Base-by-base conservation (phyloP, 148 eudicot genomes). In the Dianthus caryophyllus region DNA sequence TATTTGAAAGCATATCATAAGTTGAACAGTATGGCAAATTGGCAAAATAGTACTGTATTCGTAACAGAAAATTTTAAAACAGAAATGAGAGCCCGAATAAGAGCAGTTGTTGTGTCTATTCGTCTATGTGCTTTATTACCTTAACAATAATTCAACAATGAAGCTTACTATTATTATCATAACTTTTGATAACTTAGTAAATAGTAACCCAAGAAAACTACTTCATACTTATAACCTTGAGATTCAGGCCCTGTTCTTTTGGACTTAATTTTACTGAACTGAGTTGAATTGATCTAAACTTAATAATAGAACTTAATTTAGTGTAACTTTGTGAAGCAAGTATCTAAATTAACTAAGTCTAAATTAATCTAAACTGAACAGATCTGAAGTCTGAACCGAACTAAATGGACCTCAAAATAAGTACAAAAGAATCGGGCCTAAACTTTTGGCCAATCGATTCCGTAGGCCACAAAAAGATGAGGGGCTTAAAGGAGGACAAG, bases 91-190 rank as follows among this genome's bases (percentile, higher is more conserved):
- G 29, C 52, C 26, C 9, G 17, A 10, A 41, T 41, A 48, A 31
- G 17, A 49, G 4, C 62, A 16, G 27, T 46, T 57, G 9, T 24
- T 11, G 6, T 5, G n/a, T n/a, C n/a, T n/a, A n/a, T n/a, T n/a
- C n/a, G 14, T 11, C 26, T 36, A 36, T 38, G 64, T 36, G 44
- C 64, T 18, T 5, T 1, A 38, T 3, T 24, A 71, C 49, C 68
- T 52, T 14, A 56, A 33, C 46, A 60, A 60, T 60, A 38, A 33
- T 59, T 47, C 1, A 46, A 58, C 64, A 60, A 60, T 52, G 15
- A 52, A 6, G 17, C 26, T 20, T 26, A 20, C 27, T 20, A 51
- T 51, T 12, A 51, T 21, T 46, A 21, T 20, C 55, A 51, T 20
- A 21, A 18, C 21, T 51, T 13, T 51, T 13, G 9, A 51, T 10